Evolutionary conservation across 176 grass and related monocot genomes (phyloP).

Genomic region (Eremochloa ophiuroides): DNA sequence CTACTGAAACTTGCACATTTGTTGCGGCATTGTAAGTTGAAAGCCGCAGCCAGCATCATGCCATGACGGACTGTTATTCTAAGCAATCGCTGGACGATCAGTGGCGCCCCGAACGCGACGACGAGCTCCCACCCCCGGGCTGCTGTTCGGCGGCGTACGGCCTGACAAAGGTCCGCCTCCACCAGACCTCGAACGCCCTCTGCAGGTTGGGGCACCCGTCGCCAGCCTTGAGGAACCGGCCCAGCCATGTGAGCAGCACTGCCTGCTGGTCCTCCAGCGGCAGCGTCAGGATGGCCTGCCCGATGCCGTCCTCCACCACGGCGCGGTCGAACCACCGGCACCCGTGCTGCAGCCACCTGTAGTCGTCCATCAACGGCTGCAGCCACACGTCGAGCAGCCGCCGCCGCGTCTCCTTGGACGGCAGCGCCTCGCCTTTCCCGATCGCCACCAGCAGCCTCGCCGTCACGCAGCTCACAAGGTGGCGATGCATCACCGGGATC

Average conservation of each 20-base stretch:
- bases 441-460: conserved; percentile 62
- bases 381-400: conserved; percentile 65
- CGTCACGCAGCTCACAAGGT: conserved; percentile 66
- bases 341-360: conserved; percentile 75
- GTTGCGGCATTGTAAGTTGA: background rate
- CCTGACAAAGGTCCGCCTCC: conserved; percentile 84
- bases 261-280: conserved; percentile 75
- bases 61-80: background rate
- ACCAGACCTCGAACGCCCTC: conserved; percentile 92
- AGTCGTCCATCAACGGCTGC: conserved; percentile 76
- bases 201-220: conserved; percentile 75
- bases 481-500: conserved; percentile 62
- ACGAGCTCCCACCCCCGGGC: background rate
- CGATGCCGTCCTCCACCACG: conserved; percentile 67
- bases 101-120: background rate
- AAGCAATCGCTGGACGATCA: background rate
- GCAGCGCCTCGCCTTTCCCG: conserved; percentile 60
- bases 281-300: conserved; percentile 64
- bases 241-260: conserved; percentile 65
- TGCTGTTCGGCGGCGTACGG: conserved; percentile 47
- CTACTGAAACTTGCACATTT: background rate
- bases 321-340: conserved; percentile 61
- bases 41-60: background rate
- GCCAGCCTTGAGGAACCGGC: conserved; percentile 63
- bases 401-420: conserved; percentile 53